These are phyloP conservation scores for Neolecta irregularis DNA, from an alignment of 1,139 yeast species.

Conservation along the genomic window DNA sequence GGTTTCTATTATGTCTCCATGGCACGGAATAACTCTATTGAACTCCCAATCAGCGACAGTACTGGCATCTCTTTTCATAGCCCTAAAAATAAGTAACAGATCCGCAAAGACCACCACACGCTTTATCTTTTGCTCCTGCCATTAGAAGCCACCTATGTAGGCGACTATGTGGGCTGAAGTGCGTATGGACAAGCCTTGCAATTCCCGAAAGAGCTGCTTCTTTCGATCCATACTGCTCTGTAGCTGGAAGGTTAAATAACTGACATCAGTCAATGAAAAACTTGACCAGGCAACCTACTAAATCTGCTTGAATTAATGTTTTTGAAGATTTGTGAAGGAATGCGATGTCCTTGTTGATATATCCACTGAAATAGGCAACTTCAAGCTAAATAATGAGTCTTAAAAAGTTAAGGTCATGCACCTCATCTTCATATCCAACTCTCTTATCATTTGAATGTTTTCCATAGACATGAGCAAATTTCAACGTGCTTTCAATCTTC, in stretches of 20 bases:
- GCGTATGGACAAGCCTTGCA: constrained; percentile 3
- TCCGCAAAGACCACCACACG: no score
- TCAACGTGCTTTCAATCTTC: constrained; percentile 11
- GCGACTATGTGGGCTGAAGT: constrained; percentile 4
- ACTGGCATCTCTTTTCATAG: constrained; percentile 20
- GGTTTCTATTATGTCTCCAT: constrained; percentile 39
- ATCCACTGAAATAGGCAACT: constrained; percentile 41
- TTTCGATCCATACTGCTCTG: constrained; percentile 32
- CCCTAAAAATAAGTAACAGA: no score
- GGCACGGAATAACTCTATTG: constrained; percentile 38
- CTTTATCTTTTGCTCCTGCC: constrained; percentile 7
- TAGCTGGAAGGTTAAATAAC: constrained; percentile 35
- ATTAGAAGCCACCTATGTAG: constrained; percentile 6
- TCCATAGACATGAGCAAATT: constrained; percentile 8
- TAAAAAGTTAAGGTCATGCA: neutral
- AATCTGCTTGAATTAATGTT: constrained; percentile 41
- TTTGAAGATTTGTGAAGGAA: constrained; percentile 33
- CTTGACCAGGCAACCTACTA: no score
- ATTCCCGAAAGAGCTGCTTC: constrained; percentile 5
- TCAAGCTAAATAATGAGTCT: constrained; percentile 16
- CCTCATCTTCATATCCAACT: constrained; percentile 4
- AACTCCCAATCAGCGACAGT: constrained; percentile 34
- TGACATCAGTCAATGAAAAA: no score
- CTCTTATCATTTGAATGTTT: constrained; percentile 7
- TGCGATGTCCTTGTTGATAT: constrained; percentile 41